Conservation (phyloP, 2,329 filamentous ascomycete species). For the Alternaria angustiovoidea region DNA sequence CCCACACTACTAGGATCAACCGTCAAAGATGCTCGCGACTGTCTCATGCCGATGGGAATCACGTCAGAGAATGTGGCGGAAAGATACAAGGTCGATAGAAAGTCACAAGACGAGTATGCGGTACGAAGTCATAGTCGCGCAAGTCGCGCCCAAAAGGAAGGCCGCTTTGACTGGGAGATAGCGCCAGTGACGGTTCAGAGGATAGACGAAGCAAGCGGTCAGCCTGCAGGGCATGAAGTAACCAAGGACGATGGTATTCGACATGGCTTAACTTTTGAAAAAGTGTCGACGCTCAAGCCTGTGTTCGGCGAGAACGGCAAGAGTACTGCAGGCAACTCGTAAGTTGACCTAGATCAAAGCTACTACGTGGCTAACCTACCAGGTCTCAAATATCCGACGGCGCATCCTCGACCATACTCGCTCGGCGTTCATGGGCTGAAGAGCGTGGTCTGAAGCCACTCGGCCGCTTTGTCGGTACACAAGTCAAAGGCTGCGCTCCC, state of each 20-base stretch:
- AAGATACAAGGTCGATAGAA: conserved; percentile 83
- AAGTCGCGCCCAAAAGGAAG: conserved; percentile 86
- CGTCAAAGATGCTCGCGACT: conserved; percentile 82
- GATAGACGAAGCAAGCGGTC: conserved; percentile 72
- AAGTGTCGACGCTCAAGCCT: conserved; percentile 80
- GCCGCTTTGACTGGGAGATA: conserved; percentile 92
- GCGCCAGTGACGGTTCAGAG: conserved; percentile 81
- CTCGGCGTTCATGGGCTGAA: conserved; percentile 89
- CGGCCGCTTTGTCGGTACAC: conserved; percentile 91
- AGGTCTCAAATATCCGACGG: conserved; percentile 94
- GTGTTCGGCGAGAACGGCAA: conserved; percentile 90
- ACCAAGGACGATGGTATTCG: conserved; percentile 89
- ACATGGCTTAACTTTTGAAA: conserved; percentile 84
- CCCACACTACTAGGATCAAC: conserved; percentile 78
- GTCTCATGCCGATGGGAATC: conserved; percentile 97
- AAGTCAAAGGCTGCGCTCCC: conserved; percentile 87
- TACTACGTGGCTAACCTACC: conserved; percentile 22
- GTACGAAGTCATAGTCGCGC: conserved; percentile 87
- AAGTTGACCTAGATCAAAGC: conserved; percentile 7
- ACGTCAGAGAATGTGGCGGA: conserved; percentile 93
- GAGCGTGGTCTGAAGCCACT: conserved; percentile 87
- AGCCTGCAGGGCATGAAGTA: conserved; percentile 77
- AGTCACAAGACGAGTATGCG: conserved; percentile 83
- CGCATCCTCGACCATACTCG: conserved; percentile 85
- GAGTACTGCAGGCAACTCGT: conserved; percentile 85